Evolutionary conservation across 176 grass and related monocot species (phyloP).

Genomic region (Juncus inflexus): DNA sequence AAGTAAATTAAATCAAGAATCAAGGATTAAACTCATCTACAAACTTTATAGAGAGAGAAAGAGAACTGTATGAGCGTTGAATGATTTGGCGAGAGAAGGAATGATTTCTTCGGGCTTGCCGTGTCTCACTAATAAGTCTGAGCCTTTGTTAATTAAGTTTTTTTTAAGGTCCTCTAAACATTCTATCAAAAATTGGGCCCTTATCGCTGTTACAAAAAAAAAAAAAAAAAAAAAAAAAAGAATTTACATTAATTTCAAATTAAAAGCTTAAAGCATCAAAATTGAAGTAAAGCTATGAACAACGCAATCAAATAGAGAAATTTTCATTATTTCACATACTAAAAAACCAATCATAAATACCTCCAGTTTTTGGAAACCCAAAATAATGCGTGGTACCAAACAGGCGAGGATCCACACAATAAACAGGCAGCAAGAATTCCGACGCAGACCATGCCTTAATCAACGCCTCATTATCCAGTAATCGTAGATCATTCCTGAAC

Average conservation of each 20-base stretch:
- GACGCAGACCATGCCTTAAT: conserved; percentile 54
- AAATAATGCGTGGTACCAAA: conserved; percentile 63
- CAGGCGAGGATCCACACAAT: conserved; percentile 65
- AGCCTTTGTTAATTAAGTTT: conserved; percentile 58
- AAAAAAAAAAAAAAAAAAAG: neutral
- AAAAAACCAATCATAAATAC: conserved; percentile 15
- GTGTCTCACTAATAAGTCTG: conserved; percentile 56
- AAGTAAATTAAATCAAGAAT: neutral
- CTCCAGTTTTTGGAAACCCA: conserved; percentile 84
- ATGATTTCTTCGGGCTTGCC: conserved; percentile 79
- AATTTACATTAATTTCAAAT: neutral
- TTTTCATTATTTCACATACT: conserved; percentile 1
- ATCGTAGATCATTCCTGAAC: conserved; percentile 80
- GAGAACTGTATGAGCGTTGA: conserved; percentile 64
- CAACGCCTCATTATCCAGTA: conserved; percentile 72
- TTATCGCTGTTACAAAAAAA: conserved; percentile 31
- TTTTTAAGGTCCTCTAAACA: conserved; percentile 61
- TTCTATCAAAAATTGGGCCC: conserved; percentile 69
- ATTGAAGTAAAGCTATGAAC: neutral
- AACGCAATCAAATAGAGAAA: neutral
- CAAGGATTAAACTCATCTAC: too few species aligned
- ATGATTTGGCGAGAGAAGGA: conserved; percentile 60
- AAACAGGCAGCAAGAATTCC: conserved; percentile 55
- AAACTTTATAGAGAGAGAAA: too few species aligned
- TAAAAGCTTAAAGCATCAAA: neutral